phyloP scores from a whole-genome alignment of 2,329 filamentous ascomycete species.

The Tolypocladium album region DNA sequence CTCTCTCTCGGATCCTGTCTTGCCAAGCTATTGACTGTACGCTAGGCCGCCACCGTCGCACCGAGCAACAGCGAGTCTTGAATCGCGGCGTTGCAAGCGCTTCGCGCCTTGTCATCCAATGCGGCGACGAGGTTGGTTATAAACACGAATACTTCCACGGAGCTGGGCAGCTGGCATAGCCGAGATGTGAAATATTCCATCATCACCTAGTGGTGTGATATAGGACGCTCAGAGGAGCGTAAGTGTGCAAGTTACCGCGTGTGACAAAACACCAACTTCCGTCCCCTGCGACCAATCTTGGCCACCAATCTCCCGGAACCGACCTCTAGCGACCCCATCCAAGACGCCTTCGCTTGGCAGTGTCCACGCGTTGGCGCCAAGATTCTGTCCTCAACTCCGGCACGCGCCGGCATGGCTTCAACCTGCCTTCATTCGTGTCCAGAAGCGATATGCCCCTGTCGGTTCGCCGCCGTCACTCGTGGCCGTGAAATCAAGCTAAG shows the following conservation, averaged over 20 bases:
- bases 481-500: neutral
- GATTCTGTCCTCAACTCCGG: neutral
- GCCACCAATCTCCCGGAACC: neutral
- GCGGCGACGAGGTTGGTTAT: neutral
- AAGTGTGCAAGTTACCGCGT: neutral
- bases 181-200: neutral
- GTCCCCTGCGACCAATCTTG: neutral
- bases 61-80: neutral
- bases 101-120: neutral
- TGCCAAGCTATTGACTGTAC: neutral
- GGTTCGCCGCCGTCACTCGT: neutral
- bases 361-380: neutral
- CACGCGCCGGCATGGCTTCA: neutral
- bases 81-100: neutral
- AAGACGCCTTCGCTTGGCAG: neutral
- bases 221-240: too few relatives aligned
- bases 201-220: neutral
- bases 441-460: neutral
- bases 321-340: neutral
- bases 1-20: neutral
- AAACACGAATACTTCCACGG: neutral
- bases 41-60: neutral
- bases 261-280: neutral
- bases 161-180: neutral
- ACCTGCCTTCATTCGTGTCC: neutral